Conservation (phyloP, 2,329 filamentous ascomycete species). For the Arthrocladium fulminans region DNA sequence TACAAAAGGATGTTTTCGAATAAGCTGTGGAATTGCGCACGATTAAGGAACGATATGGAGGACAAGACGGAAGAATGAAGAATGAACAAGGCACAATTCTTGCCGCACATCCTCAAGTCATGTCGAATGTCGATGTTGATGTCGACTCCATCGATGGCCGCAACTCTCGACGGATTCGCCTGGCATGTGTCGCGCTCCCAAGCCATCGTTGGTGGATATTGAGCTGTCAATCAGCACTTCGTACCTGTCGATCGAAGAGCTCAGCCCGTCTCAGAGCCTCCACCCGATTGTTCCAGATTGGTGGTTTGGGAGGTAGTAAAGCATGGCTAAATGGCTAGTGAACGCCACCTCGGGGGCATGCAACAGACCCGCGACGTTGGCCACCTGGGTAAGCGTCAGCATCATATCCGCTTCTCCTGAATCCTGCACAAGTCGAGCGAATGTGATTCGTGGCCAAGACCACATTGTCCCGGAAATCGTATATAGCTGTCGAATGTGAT, state of each 20-base stretch:
- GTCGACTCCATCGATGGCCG: slow-evolving; percentile 2
- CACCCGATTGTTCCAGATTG: slow-evolving; percentile 4
- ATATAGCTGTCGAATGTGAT: not conserved
- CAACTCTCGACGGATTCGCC: not conserved
- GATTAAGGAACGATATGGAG: not conserved
- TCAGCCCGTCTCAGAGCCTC: not conserved
- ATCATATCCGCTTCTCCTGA: not conserved
- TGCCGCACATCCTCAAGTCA: not conserved
- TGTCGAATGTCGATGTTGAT: not conserved
- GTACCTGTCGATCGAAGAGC: slow-evolving; percentile 5
- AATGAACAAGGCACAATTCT: not conserved
- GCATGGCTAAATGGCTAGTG: not conserved
- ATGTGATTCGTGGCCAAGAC: not conserved
- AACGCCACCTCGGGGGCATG: no score
- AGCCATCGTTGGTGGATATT: not conserved
- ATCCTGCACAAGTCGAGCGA: not conserved
- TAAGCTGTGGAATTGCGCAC: not conserved
- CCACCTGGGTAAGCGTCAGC: not conserved
- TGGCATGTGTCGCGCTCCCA: slow-evolving; percentile 1
- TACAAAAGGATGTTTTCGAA: not conserved
- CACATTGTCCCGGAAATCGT: not conserved
- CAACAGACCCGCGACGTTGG: not conserved
- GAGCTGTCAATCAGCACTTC: not conserved
- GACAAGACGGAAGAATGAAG: not conserved
- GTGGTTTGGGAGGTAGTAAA: slow-evolving; percentile 2